Conservation (phyloP, 73 alveolate genomes). For the Vitrella brassicaformis region DNA sequence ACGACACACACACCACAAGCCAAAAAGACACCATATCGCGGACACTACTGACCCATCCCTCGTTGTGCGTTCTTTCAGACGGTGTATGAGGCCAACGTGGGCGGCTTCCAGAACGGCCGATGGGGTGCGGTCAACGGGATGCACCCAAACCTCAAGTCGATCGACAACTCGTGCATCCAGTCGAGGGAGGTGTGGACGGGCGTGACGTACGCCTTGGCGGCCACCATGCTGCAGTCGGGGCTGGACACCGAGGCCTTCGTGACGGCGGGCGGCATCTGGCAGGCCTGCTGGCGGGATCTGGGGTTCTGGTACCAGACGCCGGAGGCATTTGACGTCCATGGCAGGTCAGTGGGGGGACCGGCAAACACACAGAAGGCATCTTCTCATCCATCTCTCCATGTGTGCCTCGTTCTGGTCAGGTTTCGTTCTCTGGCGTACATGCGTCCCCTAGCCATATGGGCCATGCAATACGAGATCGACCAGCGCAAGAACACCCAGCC, state of each 20-base stretch:
- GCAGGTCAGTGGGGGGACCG: neutral
- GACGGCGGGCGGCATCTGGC: no score
- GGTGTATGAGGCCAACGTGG: neutral
- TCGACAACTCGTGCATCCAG: neutral
- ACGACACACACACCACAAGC: no score
- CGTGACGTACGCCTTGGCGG: neutral
- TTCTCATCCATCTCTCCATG: neutral
- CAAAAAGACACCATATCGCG: no score
- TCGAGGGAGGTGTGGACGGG: neutral
- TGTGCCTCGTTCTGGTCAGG: no score
- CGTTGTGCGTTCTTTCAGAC: neutral
- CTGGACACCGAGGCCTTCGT: no score
- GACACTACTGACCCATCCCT: neutral
- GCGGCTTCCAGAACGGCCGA: neutral
- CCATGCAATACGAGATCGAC: neutral
- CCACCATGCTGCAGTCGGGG: neutral
- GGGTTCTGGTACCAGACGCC: neutral
- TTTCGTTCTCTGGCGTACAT: neutral
- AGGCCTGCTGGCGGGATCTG: no score
- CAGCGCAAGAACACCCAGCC: no score
- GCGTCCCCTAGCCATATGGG: neutral
- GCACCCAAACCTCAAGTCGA: neutral
- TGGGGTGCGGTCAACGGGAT: neutral
- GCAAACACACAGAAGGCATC: no score
- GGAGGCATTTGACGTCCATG: neutral